Evolutionary conservation across 768 basidiomycete genomes (phyloP).

Genomic region (Serendipita sp.): DNA sequence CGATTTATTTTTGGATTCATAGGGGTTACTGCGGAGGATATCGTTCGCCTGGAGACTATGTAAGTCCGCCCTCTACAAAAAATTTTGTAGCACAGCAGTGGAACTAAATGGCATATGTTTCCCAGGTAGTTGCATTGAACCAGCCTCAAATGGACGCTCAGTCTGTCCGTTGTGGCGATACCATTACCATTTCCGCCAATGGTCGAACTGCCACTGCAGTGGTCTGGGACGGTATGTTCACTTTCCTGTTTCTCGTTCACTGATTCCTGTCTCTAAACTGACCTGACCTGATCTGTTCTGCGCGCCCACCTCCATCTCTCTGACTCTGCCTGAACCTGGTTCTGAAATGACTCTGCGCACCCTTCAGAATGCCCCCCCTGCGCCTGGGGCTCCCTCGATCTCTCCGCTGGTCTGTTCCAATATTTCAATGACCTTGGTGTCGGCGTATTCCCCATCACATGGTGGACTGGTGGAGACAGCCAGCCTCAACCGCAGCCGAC

Average conservation of each 20-base stretch:
- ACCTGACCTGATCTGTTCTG: not conserved
- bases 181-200: not conserved
- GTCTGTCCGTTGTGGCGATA: not conserved
- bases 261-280: not conserved
- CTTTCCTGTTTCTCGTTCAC: not conserved
- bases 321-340: no score
- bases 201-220: not conserved
- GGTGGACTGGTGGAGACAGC: not conserved
- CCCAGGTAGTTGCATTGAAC: not conserved
- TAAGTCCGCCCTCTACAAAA: not conserved
- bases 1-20: not conserved
- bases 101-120: no score
- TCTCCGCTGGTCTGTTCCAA: conserved; percentile 6
- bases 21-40: not conserved
- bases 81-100: no score
- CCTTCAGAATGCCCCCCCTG: conserved; percentile 7
- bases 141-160: not conserved
- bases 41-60: not conserved
- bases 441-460: conserved; percentile 6
- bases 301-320: no score
- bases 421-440: not conserved
- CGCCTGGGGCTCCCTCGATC: conserved; percentile 5
- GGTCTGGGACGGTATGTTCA: conserved; percentile 1
- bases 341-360: no score
- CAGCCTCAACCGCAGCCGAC: not conserved